A percentile compares a stretch with the other conserved stretches of the same genome.
phyloP scores from a whole-genome alignment of 805 yeast genomes.

The Ogataea thermomethanolica region DNA sequence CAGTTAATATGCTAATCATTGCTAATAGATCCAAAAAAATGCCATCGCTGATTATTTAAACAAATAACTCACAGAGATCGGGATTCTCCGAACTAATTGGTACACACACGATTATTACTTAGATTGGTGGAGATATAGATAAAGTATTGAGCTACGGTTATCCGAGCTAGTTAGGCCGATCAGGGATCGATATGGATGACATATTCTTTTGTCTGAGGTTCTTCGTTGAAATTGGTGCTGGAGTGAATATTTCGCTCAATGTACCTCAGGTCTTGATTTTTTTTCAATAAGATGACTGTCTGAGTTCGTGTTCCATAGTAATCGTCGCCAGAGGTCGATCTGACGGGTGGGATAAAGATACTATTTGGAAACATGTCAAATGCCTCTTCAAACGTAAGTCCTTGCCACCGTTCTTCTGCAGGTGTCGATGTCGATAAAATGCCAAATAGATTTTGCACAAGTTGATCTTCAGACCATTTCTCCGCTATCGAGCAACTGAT shows the following conservation, averaged over 20 bases:
- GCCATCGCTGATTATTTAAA: not conserved
- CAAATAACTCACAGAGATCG: slow-evolving; percentile 4
- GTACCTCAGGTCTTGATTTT: slow-evolving; percentile 49
- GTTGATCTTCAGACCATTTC: slow-evolving; percentile 30
- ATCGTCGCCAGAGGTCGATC: slow-evolving; percentile 23
- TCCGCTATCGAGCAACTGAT: slow-evolving; percentile 26
- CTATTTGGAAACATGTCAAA: slow-evolving; percentile 49
- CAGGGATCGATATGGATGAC: slow-evolving; percentile 22
- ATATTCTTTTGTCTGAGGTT: slow-evolving; percentile 16
- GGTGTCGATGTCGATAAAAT: slow-evolving; percentile 45
- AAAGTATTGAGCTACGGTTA: not conserved
- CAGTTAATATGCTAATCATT: slow-evolving; percentile 21
- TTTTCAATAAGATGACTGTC: slow-evolving; percentile 63
- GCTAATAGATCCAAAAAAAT: too few relatives aligned
- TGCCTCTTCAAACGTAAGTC: slow-evolving; percentile 25
- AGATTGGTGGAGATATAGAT: slow-evolving; percentile 14
- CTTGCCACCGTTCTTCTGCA: slow-evolving; percentile 30
- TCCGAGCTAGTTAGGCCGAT: slow-evolving; percentile 1
- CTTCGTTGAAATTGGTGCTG: slow-evolving; percentile 36
- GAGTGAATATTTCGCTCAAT: slow-evolving; percentile 59
- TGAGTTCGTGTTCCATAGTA: slow-evolving; percentile 89
- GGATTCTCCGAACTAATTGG: slow-evolving; percentile 12
- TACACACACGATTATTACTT: slow-evolving; percentile 8
- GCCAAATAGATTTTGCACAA: slow-evolving; percentile 51
- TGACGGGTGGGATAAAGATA: slow-evolving; percentile 71